phyloP scores from a whole-genome alignment of 73 alveolate species.

The Paramecium sexaurelia region DNA sequence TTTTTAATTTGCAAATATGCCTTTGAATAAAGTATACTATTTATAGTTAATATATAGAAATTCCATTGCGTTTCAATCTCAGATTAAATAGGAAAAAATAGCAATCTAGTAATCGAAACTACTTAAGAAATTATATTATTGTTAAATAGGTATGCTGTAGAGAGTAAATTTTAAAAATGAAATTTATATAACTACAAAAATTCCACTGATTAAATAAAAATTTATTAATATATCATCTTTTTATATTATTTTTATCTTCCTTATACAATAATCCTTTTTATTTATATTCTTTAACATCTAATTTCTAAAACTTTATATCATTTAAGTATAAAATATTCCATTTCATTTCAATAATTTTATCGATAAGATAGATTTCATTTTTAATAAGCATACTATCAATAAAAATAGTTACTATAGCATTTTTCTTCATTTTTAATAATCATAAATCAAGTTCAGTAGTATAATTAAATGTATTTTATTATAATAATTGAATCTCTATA shows the following conservation, averaged over 20 bases:
- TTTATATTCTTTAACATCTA: background rate
- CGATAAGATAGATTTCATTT: too few relatives aligned
- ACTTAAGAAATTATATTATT: background rate
- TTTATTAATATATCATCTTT: conserved; percentile 25
- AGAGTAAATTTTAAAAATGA: background rate
- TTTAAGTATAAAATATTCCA: too few relatives aligned
- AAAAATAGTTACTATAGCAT: too few relatives aligned
- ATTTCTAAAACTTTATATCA: too few relatives aligned
- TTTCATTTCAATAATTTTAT: too few relatives aligned
- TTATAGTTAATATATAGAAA: background rate
- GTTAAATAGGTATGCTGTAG: background rate
- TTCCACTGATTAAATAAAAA: background rate
- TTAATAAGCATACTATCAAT: too few relatives aligned
- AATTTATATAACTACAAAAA: conserved; percentile 28
- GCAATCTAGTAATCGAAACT: background rate
- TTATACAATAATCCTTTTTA: conserved; percentile 55
- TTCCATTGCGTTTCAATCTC: conserved; percentile 46
- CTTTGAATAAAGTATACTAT: conserved; percentile 5
- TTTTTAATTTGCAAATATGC: conserved; percentile 18
- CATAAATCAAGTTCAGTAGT: too few relatives aligned
- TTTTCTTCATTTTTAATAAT: too few relatives aligned
- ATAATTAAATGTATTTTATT: too few relatives aligned
- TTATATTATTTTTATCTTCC: background rate
- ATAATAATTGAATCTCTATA: too few relatives aligned
- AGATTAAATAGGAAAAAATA: conserved; percentile 16